Conservation (phyloP, 306 rosid species). For the Pueraria montana region DNA sequence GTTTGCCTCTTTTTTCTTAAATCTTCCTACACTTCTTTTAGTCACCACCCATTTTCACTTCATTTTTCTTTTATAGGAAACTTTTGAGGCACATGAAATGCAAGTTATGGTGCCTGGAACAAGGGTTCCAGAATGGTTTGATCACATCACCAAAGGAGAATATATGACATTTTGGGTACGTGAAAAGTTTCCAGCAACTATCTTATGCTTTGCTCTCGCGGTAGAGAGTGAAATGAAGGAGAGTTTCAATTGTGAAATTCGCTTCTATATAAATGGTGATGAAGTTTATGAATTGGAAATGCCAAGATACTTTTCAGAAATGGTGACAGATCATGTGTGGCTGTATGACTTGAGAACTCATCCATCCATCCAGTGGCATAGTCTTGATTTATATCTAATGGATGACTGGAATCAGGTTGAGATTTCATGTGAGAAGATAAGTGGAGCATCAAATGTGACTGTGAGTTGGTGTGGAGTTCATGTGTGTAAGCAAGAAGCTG, state of each 20-base stretch:
- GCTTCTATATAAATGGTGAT: conserved; percentile 40
- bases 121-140: conserved; percentile 50
- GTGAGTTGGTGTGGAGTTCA: conserved; percentile 51
- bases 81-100: conserved; percentile 28
- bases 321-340: conserved; percentile 48
- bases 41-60: neutral
- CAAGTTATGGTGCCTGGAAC: conserved; percentile 39
- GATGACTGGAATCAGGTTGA: conserved; percentile 50
- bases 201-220: conserved; percentile 39
- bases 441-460: conserved; percentile 40
- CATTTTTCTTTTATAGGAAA: conserved; percentile 33
- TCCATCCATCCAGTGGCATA: conserved; percentile 8
- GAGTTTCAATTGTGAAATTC: conserved; percentile 28
- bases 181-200: conserved; percentile 36
- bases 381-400: conserved; percentile 33
- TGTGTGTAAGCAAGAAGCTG: conserved; percentile 25
- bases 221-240: conserved; percentile 33
- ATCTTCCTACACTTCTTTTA: neutral
- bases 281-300: conserved; percentile 47
- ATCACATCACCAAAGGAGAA: conserved; percentile 36
- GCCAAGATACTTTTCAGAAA: neutral
- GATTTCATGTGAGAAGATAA: conserved; percentile 39
- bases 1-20: conserved; percentile 28
- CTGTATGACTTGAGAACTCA: conserved; percentile 42
- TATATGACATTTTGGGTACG: conserved; percentile 50